These are phyloP conservation scores for Fusarium cyanostomum DNA, from an alignment of 2,329 filamentous ascomycete genomes.

Conservation along the genomic window DNA sequence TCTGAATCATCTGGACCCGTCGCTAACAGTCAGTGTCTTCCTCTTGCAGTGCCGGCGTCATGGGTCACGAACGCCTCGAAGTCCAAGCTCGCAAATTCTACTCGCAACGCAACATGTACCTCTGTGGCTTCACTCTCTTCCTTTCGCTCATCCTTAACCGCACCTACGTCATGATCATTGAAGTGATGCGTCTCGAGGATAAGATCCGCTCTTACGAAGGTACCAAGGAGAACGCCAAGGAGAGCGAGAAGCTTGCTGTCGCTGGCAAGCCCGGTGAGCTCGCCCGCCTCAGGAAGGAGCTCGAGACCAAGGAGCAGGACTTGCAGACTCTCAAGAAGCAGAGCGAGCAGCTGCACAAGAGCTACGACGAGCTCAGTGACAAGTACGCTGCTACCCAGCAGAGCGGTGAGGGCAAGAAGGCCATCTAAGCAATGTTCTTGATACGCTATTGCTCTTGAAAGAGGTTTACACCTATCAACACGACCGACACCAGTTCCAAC, in stretches of 20 bases:
- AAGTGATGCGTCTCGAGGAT: slow-evolving; percentile 90
- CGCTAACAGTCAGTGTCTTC: slow-evolving; percentile 30
- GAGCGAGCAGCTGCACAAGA: slow-evolving; percentile 80
- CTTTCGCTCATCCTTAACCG: slow-evolving; percentile 98
- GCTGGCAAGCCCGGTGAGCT: slow-evolving; percentile 82
- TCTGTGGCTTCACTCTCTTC: slow-evolving; percentile 99
- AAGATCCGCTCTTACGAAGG: slow-evolving; percentile 83
- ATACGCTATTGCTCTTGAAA: background rate
- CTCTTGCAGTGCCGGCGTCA: slow-evolving; percentile 67
- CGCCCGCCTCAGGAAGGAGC: slow-evolving; percentile 72
- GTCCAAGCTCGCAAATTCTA: slow-evolving; percentile 99
- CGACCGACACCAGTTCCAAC: background rate
- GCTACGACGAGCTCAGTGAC: slow-evolving; percentile 88
- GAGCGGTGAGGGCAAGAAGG: slow-evolving; percentile 66
- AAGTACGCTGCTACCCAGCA: slow-evolving; percentile 72
- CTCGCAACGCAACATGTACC: slow-evolving; percentile 99
- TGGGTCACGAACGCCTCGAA: slow-evolving; percentile 95
- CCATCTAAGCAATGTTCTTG: slow-evolving; percentile 51
- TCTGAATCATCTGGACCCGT: background rate
- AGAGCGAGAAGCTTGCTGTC: slow-evolving; percentile 75
- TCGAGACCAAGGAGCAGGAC: slow-evolving; percentile 83
- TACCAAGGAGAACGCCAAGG: slow-evolving; percentile 65
- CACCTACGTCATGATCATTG: slow-evolving; percentile 97
- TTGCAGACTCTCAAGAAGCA: slow-evolving; percentile 93
- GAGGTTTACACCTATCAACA: background rate